phyloP scores from a whole-genome alignment of 2,329 filamentous ascomycete genomes.

The Diaporthe citriasiana region DNA sequence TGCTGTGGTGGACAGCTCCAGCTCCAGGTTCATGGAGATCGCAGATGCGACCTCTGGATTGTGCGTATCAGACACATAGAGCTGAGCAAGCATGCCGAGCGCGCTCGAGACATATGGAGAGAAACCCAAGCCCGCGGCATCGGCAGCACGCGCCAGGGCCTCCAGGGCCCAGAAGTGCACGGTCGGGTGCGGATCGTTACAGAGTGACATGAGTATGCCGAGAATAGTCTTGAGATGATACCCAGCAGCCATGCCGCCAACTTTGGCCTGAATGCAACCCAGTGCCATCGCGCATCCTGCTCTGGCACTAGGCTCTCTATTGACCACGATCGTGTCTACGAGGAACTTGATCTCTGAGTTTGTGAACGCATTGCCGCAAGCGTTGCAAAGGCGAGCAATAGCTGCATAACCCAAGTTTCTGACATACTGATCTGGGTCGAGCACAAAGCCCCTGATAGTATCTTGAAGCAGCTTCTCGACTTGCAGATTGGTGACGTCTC shows the following conservation, averaged over 20 bases:
- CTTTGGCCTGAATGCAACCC: slow-evolving; percentile 92
- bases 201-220: slow-evolving; percentile 97
- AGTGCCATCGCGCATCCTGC: slow-evolving; percentile 95
- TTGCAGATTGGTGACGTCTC: slow-evolving; percentile 79
- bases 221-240: slow-evolving; percentile 97
- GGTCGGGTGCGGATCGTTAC: slow-evolving; percentile 93
- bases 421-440: slow-evolving; percentile 87
- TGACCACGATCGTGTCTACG: slow-evolving; percentile 93
- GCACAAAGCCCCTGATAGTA: slow-evolving; percentile 77
- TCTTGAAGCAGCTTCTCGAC: slow-evolving; percentile 90
- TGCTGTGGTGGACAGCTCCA: slow-evolving; percentile 85
- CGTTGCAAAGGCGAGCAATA: slow-evolving; percentile 85
- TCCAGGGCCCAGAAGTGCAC: slow-evolving; percentile 98
- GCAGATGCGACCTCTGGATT: slow-evolving; percentile 85
- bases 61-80: slow-evolving; percentile 93
- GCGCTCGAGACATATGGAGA: slow-evolving; percentile 91
- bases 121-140: slow-evolving; percentile 93
- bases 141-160: slow-evolving; percentile 86
- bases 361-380: slow-evolving; percentile 89
- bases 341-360: slow-evolving; percentile 88
- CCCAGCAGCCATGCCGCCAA: slow-evolving; percentile 97
- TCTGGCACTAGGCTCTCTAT: slow-evolving; percentile 91
- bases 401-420: slow-evolving; percentile 88
- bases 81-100: slow-evolving; percentile 91
- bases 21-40: slow-evolving; percentile 90